Conservation (phyloP, 768 basidiomycete genomes). For the Boletus rufocinnamomeus region DNA sequence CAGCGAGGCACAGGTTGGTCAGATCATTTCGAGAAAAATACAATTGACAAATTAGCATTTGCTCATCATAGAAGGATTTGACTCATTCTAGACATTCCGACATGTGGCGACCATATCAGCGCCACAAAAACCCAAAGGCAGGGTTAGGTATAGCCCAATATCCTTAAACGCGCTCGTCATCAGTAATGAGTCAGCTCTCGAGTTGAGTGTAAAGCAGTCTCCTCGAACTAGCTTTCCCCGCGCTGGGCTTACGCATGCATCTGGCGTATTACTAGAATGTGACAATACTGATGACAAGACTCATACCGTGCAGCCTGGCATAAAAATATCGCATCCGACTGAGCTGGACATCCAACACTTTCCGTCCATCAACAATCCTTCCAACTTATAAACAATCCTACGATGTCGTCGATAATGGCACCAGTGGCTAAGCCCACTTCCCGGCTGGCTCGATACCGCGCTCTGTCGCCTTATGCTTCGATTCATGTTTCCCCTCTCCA, state of each 20-base stretch:
- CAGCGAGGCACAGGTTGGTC: not conserved
- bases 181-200: not conserved
- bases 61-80: not conserved
- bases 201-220: not conserved
- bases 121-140: too few species aligned
- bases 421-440: conserved; percentile 30
- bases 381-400: too few species aligned
- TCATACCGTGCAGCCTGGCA: too few species aligned
- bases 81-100: not conserved
- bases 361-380: too few species aligned
- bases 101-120: too few species aligned
- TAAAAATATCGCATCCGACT: too few species aligned
- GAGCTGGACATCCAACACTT: too few species aligned
- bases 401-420: not conserved
- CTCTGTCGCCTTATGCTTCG: not conserved
- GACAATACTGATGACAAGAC: too few species aligned
- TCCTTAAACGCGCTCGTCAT: not conserved
- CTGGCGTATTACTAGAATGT: too few species aligned
- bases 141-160: not conserved
- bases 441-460: not conserved
- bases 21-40: not conserved
- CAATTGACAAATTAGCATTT: not conserved
- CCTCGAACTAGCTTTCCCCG: not conserved
- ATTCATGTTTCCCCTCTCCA: not conserved
- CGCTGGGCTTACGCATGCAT: too few species aligned